A percentile compares a stretch with the other conserved stretches of the same genome.
Conservation (phyloP, 139 green algal species). For the Chloropicon primus region DNA sequence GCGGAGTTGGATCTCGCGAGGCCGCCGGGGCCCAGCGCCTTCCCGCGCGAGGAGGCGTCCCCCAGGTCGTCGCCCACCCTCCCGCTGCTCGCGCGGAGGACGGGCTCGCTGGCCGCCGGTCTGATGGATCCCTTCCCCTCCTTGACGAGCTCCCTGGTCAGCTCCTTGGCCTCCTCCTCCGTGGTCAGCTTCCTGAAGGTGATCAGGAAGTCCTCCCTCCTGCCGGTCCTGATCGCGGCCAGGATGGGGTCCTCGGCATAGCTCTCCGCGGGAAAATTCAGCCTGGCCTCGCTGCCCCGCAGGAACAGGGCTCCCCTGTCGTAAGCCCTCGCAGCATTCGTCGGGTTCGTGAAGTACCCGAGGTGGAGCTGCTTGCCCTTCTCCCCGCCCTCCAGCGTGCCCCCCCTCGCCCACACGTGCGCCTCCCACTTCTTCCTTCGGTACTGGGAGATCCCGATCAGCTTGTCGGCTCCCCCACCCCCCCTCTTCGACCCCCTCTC, state of each 20-base stretch:
- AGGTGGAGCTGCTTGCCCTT: neutral
- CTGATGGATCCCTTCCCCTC: neutral
- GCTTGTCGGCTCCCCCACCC: neutral
- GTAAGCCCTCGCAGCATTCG: neutral
- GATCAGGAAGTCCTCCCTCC: neutral
- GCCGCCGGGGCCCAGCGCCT: too few relatives aligned
- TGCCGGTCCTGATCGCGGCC: neutral
- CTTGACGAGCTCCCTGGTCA: neutral
- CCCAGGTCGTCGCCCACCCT: too few relatives aligned
- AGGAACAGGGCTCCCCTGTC: neutral
- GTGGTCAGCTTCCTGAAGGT: neutral
- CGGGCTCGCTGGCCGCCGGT: neutral
- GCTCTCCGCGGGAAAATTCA: neutral
- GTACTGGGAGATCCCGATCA: neutral
- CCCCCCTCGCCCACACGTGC: neutral
- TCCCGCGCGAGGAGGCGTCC: too few relatives aligned
- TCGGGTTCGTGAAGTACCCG: neutral
- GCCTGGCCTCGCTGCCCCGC: neutral
- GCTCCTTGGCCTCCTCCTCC: neutral
- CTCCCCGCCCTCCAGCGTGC: neutral
- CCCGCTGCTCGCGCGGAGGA: too few relatives aligned
- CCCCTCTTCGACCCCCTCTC: neutral
- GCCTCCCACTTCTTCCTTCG: neutral
- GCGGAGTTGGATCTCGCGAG: too few relatives aligned
- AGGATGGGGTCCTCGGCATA: neutral